Conservation (phyloP, 208 protist genomes). For the Trypanosoma boissoni region DNA sequence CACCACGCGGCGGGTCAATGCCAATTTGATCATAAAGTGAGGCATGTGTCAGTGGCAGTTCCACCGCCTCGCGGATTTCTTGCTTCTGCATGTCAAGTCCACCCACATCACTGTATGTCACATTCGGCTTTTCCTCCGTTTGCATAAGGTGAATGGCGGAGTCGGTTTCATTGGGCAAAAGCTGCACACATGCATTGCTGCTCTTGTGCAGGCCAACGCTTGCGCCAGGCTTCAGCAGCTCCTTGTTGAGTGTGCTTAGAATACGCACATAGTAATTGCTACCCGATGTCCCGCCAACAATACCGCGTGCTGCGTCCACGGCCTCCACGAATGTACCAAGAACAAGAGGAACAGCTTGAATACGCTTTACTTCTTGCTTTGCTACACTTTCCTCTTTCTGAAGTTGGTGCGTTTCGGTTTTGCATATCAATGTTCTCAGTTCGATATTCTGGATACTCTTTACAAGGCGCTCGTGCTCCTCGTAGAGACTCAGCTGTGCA, state of each 20-base stretch:
- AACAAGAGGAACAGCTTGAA: slow-evolving; percentile 99
- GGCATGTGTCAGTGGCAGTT: slow-evolving; percentile 99
- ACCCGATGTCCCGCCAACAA: slow-evolving; percentile 96
- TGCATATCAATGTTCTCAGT: slow-evolving; percentile 89
- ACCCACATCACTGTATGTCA: slow-evolving; percentile 97
- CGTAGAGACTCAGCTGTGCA: slow-evolving; percentile 39
- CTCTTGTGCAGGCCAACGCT: slow-evolving; percentile 99
- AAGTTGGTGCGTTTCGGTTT: slow-evolving; percentile 87
- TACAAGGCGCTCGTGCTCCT: slow-evolving; percentile 78
- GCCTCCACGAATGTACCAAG: slow-evolving; percentile 99
- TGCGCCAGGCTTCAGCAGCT: slow-evolving; percentile 98
- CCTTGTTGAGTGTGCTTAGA: slow-evolving; percentile 96
- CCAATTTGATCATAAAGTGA: slow-evolving; percentile 99
- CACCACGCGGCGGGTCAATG: slow-evolving; percentile 99
- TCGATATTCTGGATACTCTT: slow-evolving; percentile 71
- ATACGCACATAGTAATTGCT: slow-evolving; percentile 98
- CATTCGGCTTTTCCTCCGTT: slow-evolving; percentile 91
- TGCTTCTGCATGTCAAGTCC: slow-evolving; percentile 99
- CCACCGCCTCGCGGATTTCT: slow-evolving; percentile 99
- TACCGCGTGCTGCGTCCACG: slow-evolving; percentile 96
- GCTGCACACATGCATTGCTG: slow-evolving; percentile 98
- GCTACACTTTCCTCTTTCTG: slow-evolving; percentile 85
- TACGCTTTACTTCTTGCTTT: slow-evolving; percentile 96
- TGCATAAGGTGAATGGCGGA: slow-evolving; percentile 95
- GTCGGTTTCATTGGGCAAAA: slow-evolving; percentile 98